A percentile compares a stretch with the other conserved stretches of the same genome.
Evolutionary conservation across 1,139 yeast genomes (phyloP).

Genomic region (Debaryomyces sp.): DNA sequence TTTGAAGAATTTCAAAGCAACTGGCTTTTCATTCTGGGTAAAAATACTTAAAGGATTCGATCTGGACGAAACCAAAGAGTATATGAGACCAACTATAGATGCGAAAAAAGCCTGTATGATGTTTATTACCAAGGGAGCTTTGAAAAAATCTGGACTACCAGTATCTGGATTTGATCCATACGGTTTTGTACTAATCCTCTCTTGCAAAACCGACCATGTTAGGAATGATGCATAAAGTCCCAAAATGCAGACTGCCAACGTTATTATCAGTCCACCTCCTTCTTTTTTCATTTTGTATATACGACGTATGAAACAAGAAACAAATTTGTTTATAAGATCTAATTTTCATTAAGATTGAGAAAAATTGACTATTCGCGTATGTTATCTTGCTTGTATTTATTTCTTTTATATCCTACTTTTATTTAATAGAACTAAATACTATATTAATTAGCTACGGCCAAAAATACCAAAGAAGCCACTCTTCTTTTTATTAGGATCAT

Average conservation of each 20-base stretch:
- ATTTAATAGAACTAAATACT: not conserved
- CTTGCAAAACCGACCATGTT: constrained; percentile 92
- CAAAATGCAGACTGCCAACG: constrained; percentile 55
- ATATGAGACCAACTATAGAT: constrained; percentile 63
- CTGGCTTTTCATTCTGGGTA: constrained; percentile 25
- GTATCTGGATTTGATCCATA: constrained; percentile 49
- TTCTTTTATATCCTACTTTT: not conserved
- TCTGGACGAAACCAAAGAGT: constrained; percentile 44
- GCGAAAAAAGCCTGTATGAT: constrained; percentile 76
- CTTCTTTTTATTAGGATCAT: constrained; percentile 30
- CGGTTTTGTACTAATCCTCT: constrained; percentile 77
- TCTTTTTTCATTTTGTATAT: not conserved
- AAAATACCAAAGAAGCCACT: constrained; percentile 51
- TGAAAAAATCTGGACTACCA: constrained; percentile 56
- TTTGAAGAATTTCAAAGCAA: constrained; percentile 27
- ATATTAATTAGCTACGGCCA: constrained; percentile 26
- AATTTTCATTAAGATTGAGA: not conserved
- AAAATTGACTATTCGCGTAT: not conserved
- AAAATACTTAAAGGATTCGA: constrained; percentile 34
- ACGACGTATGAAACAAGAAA: not conserved
- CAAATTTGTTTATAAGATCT: not conserved
- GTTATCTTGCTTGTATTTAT: not conserved
- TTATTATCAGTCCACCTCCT: constrained; percentile 15
- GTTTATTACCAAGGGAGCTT: constrained; percentile 77
- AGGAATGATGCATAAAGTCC: constrained; percentile 87